phyloP scores from a whole-genome alignment of 2,329 filamentous ascomycete genomes.

The Claviceps africana region DNA sequence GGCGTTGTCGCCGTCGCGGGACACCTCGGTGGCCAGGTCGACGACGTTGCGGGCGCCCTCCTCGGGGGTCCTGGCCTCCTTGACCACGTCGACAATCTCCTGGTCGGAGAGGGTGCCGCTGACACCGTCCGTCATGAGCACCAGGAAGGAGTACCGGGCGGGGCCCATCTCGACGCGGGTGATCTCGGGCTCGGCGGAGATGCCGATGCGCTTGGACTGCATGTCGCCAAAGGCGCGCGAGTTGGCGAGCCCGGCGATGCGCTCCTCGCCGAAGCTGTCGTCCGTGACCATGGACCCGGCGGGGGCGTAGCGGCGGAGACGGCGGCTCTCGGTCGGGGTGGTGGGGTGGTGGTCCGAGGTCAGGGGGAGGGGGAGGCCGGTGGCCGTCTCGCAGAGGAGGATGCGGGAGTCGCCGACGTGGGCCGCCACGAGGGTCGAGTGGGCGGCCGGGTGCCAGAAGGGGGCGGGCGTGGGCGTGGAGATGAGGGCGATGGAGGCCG shows the following conservation, averaged over 20 bases:
- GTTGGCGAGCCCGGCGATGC: constrained; percentile 85
- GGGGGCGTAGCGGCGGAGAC: constrained; percentile 68
- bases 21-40: constrained; percentile 77
- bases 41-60: constrained; percentile 69
- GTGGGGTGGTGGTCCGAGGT: constrained; percentile 89
- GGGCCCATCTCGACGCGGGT: constrained; percentile 63
- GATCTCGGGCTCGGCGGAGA: constrained; percentile 87
- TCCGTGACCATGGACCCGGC: constrained; percentile 65
- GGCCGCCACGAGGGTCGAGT: constrained; percentile 70
- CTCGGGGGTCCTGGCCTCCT: constrained; percentile 84
- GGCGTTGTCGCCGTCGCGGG: constrained; percentile 50
- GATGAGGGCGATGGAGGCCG: constrained; percentile 77
- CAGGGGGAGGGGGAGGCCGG: constrained; percentile 64
- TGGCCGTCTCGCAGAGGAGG: constrained; percentile 73
- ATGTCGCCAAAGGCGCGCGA: constrained; percentile 91
- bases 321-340: constrained; percentile 67
- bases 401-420: constrained; percentile 92
- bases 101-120: constrained; percentile 78
- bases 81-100: constrained; percentile 90
- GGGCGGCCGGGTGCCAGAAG: constrained; percentile 86
- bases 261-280: constrained; percentile 94
- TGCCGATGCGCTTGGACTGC: constrained; percentile 77
- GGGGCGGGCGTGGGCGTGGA: constrained; percentile 83
- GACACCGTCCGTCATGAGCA: constrained; percentile 79
- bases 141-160: constrained; percentile 78